Base-by-base conservation (phyloP, 2,329 filamentous ascomycete species). In the Aspergillus udagawae region DNA sequence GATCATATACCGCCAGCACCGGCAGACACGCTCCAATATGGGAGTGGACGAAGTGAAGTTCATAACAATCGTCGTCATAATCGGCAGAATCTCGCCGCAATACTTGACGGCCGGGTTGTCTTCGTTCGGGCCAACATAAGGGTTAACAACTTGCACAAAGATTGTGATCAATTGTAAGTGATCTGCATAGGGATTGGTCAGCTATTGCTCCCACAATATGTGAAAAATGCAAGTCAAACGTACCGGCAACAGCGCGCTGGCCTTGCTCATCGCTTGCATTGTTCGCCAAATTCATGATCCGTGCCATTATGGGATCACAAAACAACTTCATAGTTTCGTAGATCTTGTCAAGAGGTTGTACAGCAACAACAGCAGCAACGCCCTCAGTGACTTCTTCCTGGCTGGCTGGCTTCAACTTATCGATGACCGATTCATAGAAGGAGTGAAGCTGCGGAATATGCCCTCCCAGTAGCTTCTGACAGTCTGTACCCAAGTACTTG, bases 341-440 rank as follows among this genome's bases (percentile, higher is more conserved):
- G 21, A 92, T 85, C 68, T 95, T 90, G 45, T 86, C 83, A 25
- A 86, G 76, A 5, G 92, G 91, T 71, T 97, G 92, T 52, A 89
- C 91, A 10, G 92, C 90, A 53, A 99, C 87, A 17, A 99, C 92
- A 51, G 87, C 90, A 10, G 94, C 92, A 49, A 97, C 92, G 63
- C 94, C 94, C 72, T 99, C 93, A 0, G 94, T 97, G 51, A 99
- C 85, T 74, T 99, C 94, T 72, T 97, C 92, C 75, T 97, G 92
- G 71, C 93, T 97, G 48, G 86, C 81, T 12, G 88, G 85, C 7
- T 92, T 92, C 17, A 99, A 81, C 65, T 88, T 90, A 73, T 96
- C 91, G 41, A 97, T 82, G 49, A 96, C 88, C 63, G 90, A 87
- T 68, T 96, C 86, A 73, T 97, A 99, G 73, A 99, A 99, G 3